Evolutionary conservation across 1,284 basidiomycete genomes (phyloP), one percentile per base, ranked within the genome.

Genomic region (Ganoderma meredithae): DNA sequence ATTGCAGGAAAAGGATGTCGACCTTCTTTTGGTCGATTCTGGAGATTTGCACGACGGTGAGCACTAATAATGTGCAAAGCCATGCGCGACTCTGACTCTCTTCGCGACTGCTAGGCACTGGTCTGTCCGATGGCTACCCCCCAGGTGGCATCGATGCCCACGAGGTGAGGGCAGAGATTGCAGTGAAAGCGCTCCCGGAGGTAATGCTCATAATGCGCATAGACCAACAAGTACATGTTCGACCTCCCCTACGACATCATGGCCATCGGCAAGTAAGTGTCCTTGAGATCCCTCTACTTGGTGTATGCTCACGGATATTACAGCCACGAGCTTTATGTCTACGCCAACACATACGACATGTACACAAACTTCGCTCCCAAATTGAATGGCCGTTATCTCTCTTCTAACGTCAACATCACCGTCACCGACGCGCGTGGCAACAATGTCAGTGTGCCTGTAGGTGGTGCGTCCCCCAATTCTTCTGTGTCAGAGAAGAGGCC

Each of bases 371-470:
- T 94, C 75, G 90, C 84, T 5, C 93, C 93, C 1, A 81, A 86
- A 63, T 84, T 91, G 79, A 84, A 86, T 1, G 93, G 93, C 13
- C 87, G 92, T 58, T 95, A 95, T 76, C 82, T 97, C 56, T 90
- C 94, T 0, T 94, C 91, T 4, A 96, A 96, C 76, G 93, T 88
- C 60, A 95, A 96, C 79, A 95, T 96, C 74, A 95, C 93, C 0
- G 76, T 94, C 10, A 72, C 83, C 12, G 84, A 88, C 73, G 80
- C 85, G 56, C 75, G 86, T 36, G 86, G 84, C 33, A 82, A 86
- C 25, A 72, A 73, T 2, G 81, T 85, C 68, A 88, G 80, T 72
- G 84, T 88, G 0, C 91, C 91, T 0, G 85, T 94, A 62, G 92
- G 92, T 61, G 86, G 88, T 83, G 76, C 73, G 82, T 80, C 4